A percentile compares a stretch with the other conserved stretches of the same genome.
Conservation (phyloP, 1,284 basidiomycete species). For the Pyrrhoderma lamaoense region DNA sequence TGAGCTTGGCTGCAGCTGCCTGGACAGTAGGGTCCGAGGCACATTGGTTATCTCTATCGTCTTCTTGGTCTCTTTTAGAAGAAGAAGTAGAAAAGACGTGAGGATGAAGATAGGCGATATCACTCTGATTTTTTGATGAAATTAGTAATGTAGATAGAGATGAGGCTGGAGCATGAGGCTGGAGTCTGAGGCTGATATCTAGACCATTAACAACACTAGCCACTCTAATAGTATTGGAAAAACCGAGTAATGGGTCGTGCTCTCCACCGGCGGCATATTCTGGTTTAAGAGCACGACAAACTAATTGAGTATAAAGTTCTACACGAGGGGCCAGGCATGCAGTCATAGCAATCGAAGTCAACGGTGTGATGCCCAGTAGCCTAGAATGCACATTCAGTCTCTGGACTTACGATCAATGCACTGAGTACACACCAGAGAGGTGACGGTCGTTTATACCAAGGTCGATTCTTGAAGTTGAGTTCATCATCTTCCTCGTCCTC, state of each 20-base stretch:
- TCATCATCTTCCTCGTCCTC: slow-evolving; percentile 26
- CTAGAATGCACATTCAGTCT: slow-evolving; percentile 28
- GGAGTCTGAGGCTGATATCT: neutral
- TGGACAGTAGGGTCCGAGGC: slow-evolving; percentile 66
- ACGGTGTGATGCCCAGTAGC: slow-evolving; percentile 47
- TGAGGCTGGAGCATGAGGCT: neutral
- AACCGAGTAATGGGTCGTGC: neutral
- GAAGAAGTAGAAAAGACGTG: neutral
- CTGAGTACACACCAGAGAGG: slow-evolving; percentile 52
- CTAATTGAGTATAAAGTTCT: slow-evolving; percentile 53
- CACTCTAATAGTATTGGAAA: neutral
- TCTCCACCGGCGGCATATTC: slow-evolving; percentile 32
- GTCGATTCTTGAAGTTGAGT: slow-evolving; percentile 28
- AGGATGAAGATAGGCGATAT: neutral
- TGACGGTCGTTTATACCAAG: slow-evolving; percentile 67
- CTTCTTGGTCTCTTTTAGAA: neutral
- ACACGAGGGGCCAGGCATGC: slow-evolving; percentile 58
- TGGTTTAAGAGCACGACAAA: slow-evolving; percentile 46
- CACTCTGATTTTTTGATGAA: no score
- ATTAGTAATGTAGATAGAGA: neutral
- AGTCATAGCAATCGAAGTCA: slow-evolving; percentile 45
- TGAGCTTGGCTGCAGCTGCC: slow-evolving; percentile 61
- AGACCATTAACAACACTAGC: neutral
- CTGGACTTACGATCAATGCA: neutral
- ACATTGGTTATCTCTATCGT: slow-evolving; percentile 32